Base-by-base conservation (phyloP, 1,284 basidiomycete species). In the Trametes hirsuta region DNA sequence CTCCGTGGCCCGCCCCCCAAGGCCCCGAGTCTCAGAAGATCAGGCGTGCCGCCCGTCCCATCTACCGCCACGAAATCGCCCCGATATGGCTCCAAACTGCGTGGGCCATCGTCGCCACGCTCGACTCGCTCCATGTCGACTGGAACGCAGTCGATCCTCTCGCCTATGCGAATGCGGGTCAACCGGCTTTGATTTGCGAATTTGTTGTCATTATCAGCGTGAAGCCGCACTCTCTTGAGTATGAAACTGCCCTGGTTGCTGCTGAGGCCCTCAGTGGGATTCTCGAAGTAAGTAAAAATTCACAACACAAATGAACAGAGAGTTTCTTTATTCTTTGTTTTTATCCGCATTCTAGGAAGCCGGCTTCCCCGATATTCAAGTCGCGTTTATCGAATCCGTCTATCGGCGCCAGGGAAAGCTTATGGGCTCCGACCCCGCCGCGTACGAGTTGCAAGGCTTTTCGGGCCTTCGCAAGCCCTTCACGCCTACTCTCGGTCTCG, bases 401-500 rank as follows among this genome's bases (percentile, higher is more conserved):
- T 18, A 59, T 65, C 50, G 70, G 71, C 47, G 68, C 71, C 42
- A 45, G 18, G 22, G 4, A 10, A 68, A 71, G 65, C 68, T 75
- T 62, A 66, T 71, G 61, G 40, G 51, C 5, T 62, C 66, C 61
- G 54, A 68, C 62, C 59, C 18, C 18, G 18, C 64, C 50, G 35
- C 47, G 57, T 4, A 58, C 41, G 66, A 74, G 59, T 45, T 24
- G n/a, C 6, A 45, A 22, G 30, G 55, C 30, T 53, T 68, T 53
- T 40, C 63, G 48, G 68, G 69, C 8, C 51, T 75, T 25, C 66
- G 71, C 18, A 18, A 68, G 47, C 73, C 72, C 8, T 73, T 78
- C 66, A 74, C 74, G 21, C 46, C 69, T 56, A 57, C 71, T 18
- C 75, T 78, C 42, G 73, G 76, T 58, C 65, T 77, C 45, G 51